Conservation (phyloP, 2,329 filamentous ascomycete genomes). For the Verticillium dahliae region DNA sequence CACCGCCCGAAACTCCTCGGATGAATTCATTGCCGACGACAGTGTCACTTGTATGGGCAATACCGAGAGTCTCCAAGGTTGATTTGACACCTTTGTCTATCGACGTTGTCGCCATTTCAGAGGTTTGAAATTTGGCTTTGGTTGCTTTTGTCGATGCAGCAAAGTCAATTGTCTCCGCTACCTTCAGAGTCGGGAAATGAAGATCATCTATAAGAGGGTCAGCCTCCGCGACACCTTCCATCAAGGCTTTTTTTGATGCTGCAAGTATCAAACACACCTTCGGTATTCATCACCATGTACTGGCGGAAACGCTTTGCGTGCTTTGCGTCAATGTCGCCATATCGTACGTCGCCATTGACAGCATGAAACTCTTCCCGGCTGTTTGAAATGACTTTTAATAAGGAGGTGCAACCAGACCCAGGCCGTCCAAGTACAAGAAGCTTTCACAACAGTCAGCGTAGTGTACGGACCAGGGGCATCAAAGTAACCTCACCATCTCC, state of each 20-base stretch:
- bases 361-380: conserved; percentile 18
- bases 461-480: too few species aligned
- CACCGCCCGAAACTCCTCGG: conserved; percentile 56
- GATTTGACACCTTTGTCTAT: too few species aligned
- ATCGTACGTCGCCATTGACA: conserved; percentile 18
- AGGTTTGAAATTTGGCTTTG: too few species aligned
- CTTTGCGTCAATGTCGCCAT: conserved; percentile 17
- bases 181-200: conserved; percentile 63
- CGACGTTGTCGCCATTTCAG: too few species aligned
- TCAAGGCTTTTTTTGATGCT: not conserved
- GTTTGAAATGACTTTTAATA: conserved; percentile 22
- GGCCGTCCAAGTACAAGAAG: conserved; percentile 24
- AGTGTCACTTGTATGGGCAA: conserved; percentile 62
- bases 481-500: too few species aligned
- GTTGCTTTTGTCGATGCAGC: conserved; percentile 50
- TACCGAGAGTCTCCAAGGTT: conserved; percentile 39
- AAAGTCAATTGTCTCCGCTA: conserved; percentile 60
- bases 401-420: conserved; percentile 23
- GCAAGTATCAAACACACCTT: conserved; percentile 12
- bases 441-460: conserved; percentile 5
- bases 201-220: conserved; percentile 35
- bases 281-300: conserved; percentile 24
- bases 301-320: conserved; percentile 18
- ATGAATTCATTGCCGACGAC: conserved; percentile 64
- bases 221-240: not conserved